A percentile compares a stretch with the other conserved stretches of the same genome.
phyloP scores from a whole-genome alignment of 495 filamentous ascomycete genomes.

The Corynascus novoguineensis region DNA sequence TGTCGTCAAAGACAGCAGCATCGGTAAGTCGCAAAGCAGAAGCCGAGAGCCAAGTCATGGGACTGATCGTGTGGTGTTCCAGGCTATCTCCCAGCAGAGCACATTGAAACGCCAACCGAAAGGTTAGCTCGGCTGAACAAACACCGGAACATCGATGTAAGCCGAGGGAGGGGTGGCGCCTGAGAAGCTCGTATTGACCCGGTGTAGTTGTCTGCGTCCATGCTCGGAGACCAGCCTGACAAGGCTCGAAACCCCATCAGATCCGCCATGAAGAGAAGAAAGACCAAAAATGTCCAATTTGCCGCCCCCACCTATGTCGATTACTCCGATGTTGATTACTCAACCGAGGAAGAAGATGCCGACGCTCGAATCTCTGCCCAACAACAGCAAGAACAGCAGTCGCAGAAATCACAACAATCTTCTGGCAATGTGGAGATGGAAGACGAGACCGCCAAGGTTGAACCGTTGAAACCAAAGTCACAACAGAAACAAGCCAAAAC shows the following conservation, averaged over 20 bases:
- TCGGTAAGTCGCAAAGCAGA: constrained; percentile 71
- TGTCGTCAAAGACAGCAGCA: constrained; percentile 94
- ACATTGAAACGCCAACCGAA: constrained; percentile 98
- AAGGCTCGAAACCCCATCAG: constrained; percentile 86
- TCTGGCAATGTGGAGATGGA: constrained; percentile 32
- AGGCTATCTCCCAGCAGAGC: constrained; percentile 96
- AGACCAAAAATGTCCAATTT: constrained; percentile 86
- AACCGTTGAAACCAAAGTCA: constrained; percentile 40
- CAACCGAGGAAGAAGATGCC: constrained; percentile 73
- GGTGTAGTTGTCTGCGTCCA: constrained; percentile 74
- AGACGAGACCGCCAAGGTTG: constrained; percentile 46
- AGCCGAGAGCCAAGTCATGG: not conserved
- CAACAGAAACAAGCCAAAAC: constrained; percentile 43
- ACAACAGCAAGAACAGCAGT: constrained; percentile 30
- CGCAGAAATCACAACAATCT: constrained; percentile 27
- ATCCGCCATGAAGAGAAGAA: constrained; percentile 81
- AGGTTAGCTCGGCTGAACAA: constrained; percentile 91
- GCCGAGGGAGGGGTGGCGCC: constrained; percentile 27
- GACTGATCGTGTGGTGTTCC: constrained; percentile 17
- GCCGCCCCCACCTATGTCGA: constrained; percentile 82
- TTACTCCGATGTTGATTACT: constrained; percentile 85
- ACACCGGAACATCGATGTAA: constrained; percentile 93
- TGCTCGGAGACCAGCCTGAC: constrained; percentile 86
- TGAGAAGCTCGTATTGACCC: constrained; percentile 8
- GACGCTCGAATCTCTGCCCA: constrained; percentile 31